Conservation (phyloP, 768 basidiomycete genomes). For the Tricholoma matsutake region DNA sequence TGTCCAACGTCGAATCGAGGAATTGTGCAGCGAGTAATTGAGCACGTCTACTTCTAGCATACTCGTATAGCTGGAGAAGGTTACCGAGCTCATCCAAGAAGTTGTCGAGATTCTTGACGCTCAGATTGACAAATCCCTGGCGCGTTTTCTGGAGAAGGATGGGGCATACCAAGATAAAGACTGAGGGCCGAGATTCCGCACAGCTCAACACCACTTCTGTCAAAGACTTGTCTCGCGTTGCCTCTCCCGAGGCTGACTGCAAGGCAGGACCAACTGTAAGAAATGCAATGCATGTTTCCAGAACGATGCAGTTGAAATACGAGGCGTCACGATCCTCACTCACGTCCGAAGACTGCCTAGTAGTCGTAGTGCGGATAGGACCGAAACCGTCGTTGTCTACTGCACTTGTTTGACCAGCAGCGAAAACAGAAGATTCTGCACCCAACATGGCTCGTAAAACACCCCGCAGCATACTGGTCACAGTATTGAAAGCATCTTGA, state of each 20-base stretch:
- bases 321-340: conserved; percentile 25
- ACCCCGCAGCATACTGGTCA: conserved; percentile 32
- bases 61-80: conserved; percentile 52
- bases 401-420: conserved; percentile 25
- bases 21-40: conserved; percentile 57
- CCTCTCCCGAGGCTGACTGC: conserved; percentile 54
- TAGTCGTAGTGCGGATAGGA: conserved; percentile 42
- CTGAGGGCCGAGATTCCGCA: conserved; percentile 39
- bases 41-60: conserved; percentile 49
- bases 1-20: conserved; percentile 57
- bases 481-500: conserved; percentile 40
- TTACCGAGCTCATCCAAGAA: conserved; percentile 54
- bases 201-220: conserved; percentile 49
- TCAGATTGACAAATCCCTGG: conserved; percentile 53
- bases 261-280: conserved; percentile 62
- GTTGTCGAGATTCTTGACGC: conserved; percentile 43
- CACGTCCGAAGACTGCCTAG: conserved; percentile 26
- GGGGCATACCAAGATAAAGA: conserved; percentile 57
- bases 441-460: conserved; percentile 39
- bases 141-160: conserved; percentile 54
- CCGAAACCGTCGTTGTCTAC: conserved; percentile 59
- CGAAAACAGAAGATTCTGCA: conserved; percentile 17
- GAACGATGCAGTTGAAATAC: conserved; percentile 31
- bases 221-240: conserved; percentile 61
- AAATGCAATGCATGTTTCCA: conserved; percentile 55